Percentiles rank a stretch among this genome's conserved stretches.
phyloP scores from a whole-genome alignment of 306 rosid genomes.

The Trichosanthes cucumerina region DNA sequence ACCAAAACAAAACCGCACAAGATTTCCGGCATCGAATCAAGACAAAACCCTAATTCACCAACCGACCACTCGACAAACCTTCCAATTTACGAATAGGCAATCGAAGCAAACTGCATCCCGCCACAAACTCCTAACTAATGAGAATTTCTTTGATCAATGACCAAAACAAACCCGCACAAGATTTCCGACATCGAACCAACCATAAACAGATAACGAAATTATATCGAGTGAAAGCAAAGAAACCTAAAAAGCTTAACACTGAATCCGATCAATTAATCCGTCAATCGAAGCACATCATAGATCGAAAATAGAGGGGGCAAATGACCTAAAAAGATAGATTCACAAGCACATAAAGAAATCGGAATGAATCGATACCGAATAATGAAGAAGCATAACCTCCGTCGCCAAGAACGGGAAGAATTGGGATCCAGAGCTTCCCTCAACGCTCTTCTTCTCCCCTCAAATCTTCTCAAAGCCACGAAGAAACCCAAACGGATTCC shows the following conservation, averaged over 20 bases:
- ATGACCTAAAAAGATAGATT: neutral
- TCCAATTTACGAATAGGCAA: neutral
- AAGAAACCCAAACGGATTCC: neutral
- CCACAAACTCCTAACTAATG: neutral
- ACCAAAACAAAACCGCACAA: neutral
- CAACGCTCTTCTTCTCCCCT: neutral
- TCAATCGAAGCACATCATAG: constrained; percentile 14
- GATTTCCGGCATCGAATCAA: neutral
- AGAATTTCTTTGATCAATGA: neutral
- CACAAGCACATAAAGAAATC: neutral
- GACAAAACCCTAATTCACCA: neutral
- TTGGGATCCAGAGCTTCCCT: constrained; percentile 78
- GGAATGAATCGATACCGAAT: constrained; percentile 35
- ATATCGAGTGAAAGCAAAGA: neutral
- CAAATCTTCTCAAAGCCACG: constrained; percentile 2
- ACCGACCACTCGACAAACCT: neutral
- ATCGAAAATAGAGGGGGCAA: neutral
- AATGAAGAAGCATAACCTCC: constrained; percentile 77
- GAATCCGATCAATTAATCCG: neutral
- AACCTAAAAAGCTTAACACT: neutral
- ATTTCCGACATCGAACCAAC: neutral
- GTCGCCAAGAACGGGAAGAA: constrained; percentile 87
- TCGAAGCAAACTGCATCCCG: neutral
- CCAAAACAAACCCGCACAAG: neutral
- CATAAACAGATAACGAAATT: neutral